Conservation (phyloP, 768 basidiomycete genomes). For the Sarcodon aspratus region DNA sequence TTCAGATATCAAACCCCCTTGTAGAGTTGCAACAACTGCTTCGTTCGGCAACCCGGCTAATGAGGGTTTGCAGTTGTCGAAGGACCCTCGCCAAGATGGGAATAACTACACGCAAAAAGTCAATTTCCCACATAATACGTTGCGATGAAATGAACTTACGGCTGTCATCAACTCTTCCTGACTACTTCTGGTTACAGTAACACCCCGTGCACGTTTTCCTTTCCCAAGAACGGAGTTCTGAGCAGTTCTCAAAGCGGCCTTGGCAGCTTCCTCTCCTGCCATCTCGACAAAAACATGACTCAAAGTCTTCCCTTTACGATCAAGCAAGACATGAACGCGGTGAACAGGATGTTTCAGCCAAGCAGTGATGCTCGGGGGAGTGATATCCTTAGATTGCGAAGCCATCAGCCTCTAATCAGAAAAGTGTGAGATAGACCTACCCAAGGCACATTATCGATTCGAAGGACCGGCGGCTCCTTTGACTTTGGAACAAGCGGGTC, state of each 20-base stretch:
- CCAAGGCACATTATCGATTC: constrained; percentile 88
- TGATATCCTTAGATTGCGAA: constrained; percentile 53
- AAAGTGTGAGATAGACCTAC: constrained; percentile 26
- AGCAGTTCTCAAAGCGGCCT: constrained; percentile 48
- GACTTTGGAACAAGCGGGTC: constrained; percentile 1
- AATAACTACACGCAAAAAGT: constrained; percentile 41
- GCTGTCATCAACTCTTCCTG: constrained; percentile 79
- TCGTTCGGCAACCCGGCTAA: constrained; percentile 52
- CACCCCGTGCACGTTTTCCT: constrained; percentile 71
- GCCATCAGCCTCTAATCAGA: not conserved
- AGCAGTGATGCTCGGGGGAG: constrained; percentile 53
- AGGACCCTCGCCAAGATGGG: constrained; percentile 69
- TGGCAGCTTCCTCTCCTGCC: constrained; percentile 44
- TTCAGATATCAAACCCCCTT: constrained; percentile 56
- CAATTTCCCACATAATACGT: not conserved
- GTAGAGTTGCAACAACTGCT: constrained; percentile 45
- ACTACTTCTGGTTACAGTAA: constrained; percentile 70
- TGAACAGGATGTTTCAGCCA: constrained; percentile 67
- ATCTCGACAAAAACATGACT: constrained; percentile 82
- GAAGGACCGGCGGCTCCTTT: constrained; percentile 40
- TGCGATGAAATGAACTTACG: constrained; percentile 26
- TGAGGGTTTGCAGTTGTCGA: constrained; percentile 58
- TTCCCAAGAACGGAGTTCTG: constrained; percentile 61
- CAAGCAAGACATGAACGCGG: constrained; percentile 69
- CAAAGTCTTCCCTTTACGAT: constrained; percentile 72